These are phyloP conservation scores for Prunus mume DNA, from an alignment of 306 rosid genomes.

Conservation along the genomic window DNA sequence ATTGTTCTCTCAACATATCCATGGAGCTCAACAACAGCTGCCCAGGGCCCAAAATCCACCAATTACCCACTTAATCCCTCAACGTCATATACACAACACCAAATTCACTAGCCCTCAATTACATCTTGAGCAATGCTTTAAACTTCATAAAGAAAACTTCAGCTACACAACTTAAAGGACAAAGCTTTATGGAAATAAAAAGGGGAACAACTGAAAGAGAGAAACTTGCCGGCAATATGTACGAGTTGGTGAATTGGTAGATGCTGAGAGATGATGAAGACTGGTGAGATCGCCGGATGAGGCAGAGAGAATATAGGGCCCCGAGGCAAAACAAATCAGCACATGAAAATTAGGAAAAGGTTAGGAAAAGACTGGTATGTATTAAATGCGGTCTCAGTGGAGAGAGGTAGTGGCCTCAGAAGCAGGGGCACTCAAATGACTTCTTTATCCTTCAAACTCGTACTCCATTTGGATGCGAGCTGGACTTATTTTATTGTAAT, in stretches of 20 bases:
- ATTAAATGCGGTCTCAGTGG: slow-evolving; percentile 8
- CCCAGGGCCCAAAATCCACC: slow-evolving; percentile 42
- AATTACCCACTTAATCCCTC: not conserved
- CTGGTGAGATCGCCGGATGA: slow-evolving; percentile 2
- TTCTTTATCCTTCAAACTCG: not conserved
- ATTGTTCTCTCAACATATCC: slow-evolving; percentile 31
- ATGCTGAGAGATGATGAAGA: not conserved
- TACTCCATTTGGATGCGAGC: no score
- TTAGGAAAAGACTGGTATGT: not conserved
- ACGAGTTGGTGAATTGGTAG: not conserved
- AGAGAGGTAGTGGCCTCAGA: not conserved
- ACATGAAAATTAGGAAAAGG: slow-evolving; percentile 6
- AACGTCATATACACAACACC: not conserved
- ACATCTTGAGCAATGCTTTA: not conserved
- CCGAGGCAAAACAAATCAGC: slow-evolving; percentile 1
- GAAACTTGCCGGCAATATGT: slow-evolving; percentile 3
- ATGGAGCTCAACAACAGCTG: slow-evolving; percentile 44
- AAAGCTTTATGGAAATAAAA: not conserved
- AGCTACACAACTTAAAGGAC: not conserved
- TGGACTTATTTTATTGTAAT: no score
- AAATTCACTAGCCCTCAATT: not conserved
- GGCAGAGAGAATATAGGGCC: slow-evolving; percentile 13
- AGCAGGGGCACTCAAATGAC: not conserved
- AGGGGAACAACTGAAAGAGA: not conserved
- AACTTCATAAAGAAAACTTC: not conserved